Evolutionary conservation across 169 alveolate species (phyloP).

Genomic region (Babesia ovis): DNA sequence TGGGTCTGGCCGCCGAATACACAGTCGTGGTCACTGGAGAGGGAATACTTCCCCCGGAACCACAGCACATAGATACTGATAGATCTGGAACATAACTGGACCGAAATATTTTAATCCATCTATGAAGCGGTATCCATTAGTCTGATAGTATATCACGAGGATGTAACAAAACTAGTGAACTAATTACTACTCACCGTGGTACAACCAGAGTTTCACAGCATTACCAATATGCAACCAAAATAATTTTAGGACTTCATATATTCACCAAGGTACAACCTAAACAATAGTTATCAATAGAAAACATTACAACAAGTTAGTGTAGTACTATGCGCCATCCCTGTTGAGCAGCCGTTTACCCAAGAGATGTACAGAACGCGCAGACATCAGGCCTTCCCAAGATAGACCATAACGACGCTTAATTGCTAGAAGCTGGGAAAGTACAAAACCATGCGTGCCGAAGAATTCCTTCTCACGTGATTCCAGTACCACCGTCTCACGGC

Average conservation of each 20-base stretch:
- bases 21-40: constrained; percentile 80
- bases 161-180: too few relatives aligned
- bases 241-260: too few relatives aligned
- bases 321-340: not conserved
- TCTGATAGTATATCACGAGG: too few relatives aligned
- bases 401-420: constrained; percentile 28
- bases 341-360: constrained; percentile 16
- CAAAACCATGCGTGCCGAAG: constrained; percentile 40
- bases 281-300: too few relatives aligned
- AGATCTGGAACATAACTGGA: not conserved
- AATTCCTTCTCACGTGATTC: constrained; percentile 56
- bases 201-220: too few relatives aligned
- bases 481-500: constrained; percentile 33
- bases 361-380: constrained; percentile 44
- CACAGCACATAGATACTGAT: not conserved
- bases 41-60: constrained; percentile 18
- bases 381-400: constrained; percentile 36
- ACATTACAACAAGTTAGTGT: not conserved
- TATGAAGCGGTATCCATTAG: too few relatives aligned
- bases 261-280: too few relatives aligned
- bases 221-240: too few relatives aligned
- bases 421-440: constrained; percentile 23
- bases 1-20: constrained; percentile 73
- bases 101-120: too few relatives aligned
- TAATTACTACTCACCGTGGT: too few relatives aligned